These are phyloP conservation scores for Monosporascus sp. DNA, from an alignment of 2,329 filamentous ascomycete species.

Conservation along the genomic window DNA sequence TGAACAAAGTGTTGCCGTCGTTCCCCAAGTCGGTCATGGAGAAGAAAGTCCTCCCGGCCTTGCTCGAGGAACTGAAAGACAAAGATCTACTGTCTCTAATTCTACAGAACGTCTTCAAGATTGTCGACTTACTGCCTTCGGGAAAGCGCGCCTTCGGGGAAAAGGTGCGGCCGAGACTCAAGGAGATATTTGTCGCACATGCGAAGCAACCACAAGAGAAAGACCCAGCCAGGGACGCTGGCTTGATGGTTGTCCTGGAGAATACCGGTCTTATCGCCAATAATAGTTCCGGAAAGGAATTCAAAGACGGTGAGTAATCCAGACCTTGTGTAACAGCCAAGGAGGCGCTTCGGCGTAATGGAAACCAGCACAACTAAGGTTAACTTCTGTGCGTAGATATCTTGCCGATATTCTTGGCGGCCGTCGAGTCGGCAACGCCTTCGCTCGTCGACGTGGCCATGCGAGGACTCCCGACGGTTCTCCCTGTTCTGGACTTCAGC, in stretches of 20 bases:
- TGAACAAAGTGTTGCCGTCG: slow-evolving; percentile 80
- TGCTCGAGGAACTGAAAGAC: slow-evolving; percentile 93
- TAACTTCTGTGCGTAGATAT: slow-evolving; percentile 54
- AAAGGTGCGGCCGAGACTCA: slow-evolving; percentile 76
- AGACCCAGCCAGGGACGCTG: slow-evolving; percentile 79
- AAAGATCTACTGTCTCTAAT: slow-evolving; percentile 79
- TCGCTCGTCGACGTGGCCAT: slow-evolving; percentile 83
- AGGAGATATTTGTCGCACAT: slow-evolving; percentile 71
- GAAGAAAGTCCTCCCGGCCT: slow-evolving; percentile 83
- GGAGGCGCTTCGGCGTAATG: no score
- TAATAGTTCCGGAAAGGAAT: slow-evolving; percentile 85
- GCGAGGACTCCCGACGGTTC: slow-evolving; percentile 69
- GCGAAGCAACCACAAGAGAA: slow-evolving; percentile 61
- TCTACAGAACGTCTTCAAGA: slow-evolving; percentile 87
- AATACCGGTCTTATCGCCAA: slow-evolving; percentile 70
- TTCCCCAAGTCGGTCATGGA: slow-evolving; percentile 93
- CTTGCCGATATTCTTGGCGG: slow-evolving; percentile 75
- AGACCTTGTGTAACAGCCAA: no score
- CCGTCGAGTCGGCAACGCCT: slow-evolving; percentile 84
- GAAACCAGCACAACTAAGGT: no score
- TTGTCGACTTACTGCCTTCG: slow-evolving; percentile 71
- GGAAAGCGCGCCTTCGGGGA: slow-evolving; percentile 77
- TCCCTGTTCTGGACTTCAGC: slow-evolving; percentile 88
- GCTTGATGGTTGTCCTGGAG: slow-evolving; percentile 85
- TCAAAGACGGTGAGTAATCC: slow-evolving; percentile 71